phyloP scores from a whole-genome alignment of 768 basidiomycete genomes.

The Leccinum ochraceum region DNA sequence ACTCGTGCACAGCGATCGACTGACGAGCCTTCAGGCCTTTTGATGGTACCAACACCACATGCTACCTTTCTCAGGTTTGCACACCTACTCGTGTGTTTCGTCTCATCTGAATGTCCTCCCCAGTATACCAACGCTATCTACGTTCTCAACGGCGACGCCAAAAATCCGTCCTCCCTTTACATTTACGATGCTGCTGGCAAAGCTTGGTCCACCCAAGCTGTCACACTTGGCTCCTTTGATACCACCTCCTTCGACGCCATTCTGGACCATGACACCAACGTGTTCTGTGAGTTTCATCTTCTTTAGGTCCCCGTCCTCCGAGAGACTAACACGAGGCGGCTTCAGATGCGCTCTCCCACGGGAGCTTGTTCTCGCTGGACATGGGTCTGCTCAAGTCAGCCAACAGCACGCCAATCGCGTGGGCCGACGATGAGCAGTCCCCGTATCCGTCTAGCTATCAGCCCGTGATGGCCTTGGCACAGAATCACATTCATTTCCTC shows the following conservation, averaged over 20 bases:
- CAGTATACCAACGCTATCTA: conserved; percentile 88
- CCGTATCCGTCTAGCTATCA: conserved; percentile 61
- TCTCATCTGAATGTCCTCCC: conserved; percentile 6
- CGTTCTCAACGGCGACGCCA: conserved; percentile 73
- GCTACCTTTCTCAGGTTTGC: conserved; percentile 69
- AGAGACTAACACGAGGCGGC: conserved; percentile 9
- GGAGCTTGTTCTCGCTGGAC: conserved; percentile 67
- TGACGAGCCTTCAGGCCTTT: conserved; percentile 51
- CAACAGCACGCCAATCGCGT: conserved; percentile 54
- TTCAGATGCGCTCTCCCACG: conserved; percentile 67
- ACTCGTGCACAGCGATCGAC: neutral
- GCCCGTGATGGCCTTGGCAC: conserved; percentile 78
- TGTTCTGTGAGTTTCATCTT: conserved; percentile 57
- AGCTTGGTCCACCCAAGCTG: conserved; percentile 78
- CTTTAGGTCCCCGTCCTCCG: neutral
- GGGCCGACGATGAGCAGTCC: conserved; percentile 61
- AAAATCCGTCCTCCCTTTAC: conserved; percentile 69
- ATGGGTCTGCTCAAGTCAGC: conserved; percentile 66
- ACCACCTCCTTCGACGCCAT: conserved; percentile 65
- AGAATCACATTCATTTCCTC: conserved; percentile 87
- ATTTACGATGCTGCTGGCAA: conserved; percentile 75
- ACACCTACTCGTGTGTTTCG: neutral
- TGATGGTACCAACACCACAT: conserved; percentile 60
- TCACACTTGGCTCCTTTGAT: conserved; percentile 57
- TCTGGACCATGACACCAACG: conserved; percentile 93